phyloP scores from a whole-genome alignment of 2,329 filamentous ascomycete species.

The Penicillium vulpinum region DNA sequence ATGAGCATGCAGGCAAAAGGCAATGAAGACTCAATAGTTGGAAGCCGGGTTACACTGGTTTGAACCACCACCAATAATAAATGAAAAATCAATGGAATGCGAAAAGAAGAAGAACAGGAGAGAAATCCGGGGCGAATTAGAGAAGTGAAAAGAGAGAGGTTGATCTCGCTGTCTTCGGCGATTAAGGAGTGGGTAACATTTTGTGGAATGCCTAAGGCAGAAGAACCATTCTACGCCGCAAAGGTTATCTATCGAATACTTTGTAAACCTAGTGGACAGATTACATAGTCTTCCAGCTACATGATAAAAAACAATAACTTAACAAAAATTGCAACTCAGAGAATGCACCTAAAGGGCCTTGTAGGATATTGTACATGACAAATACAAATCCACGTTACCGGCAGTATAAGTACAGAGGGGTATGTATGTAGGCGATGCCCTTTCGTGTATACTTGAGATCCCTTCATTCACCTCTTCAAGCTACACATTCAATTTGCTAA shows the following conservation, averaged over 20 bases:
- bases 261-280: background rate
- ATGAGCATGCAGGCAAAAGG: slow-evolving; percentile 26
- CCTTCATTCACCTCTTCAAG: background rate
- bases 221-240: background rate
- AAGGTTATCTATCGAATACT: background rate
- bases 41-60: slow-evolving; percentile 12
- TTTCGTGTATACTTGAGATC: background rate
- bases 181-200: slow-evolving; percentile 15
- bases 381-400: no score
- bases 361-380: no score
- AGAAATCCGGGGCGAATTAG: slow-evolving; percentile 1
- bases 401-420: no score
- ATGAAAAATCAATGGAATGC: background rate
- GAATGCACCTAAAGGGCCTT: background rate
- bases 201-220: slow-evolving; percentile 2
- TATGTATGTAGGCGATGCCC: no score
- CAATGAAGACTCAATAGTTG: slow-evolving; percentile 20
- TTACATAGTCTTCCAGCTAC: background rate
- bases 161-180: slow-evolving; percentile 20
- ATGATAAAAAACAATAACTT: no score
- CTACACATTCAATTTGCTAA: slow-evolving; percentile 15
- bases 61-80: background rate
- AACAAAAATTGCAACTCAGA: no score
- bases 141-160: slow-evolving; percentile 10
- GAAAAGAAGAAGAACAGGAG: background rate